Evolutionary conservation across 1,284 basidiomycete species (phyloP).

Genomic region (Trichosporon sp.): DNA sequence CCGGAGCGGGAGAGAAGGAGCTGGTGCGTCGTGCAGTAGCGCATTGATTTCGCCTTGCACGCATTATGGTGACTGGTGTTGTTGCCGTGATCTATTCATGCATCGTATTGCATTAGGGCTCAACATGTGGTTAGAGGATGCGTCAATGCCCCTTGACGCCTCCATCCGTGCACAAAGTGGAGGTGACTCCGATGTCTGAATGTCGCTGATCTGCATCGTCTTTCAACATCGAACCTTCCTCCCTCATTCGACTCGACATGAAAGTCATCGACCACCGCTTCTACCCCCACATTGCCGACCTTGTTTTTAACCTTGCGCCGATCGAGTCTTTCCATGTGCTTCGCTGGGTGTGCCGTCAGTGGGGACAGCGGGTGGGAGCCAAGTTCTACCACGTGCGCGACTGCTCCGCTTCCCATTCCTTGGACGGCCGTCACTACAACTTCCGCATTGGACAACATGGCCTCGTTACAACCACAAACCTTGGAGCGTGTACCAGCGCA

Average conservation of each 20-base stretch:
- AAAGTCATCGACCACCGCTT: slow-evolving; percentile 19
- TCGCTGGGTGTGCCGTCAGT: background rate
- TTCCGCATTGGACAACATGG: no score
- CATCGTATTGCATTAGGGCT: no score
- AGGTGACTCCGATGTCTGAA: no score
- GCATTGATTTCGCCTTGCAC: no score
- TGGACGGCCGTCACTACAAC: no score
- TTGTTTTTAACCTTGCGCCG: slow-evolving; percentile 8
- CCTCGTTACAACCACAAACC: no score
- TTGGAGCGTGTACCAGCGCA: background rate
- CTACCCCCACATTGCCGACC: slow-evolving; percentile 25
- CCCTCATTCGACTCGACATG: background rate
- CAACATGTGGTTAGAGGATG: no score
- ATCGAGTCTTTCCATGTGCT: background rate
- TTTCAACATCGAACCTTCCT: background rate
- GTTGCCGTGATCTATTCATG: no score
- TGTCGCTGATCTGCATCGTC: no score
- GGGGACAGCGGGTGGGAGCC: background rate
- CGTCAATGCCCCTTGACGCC: no score
- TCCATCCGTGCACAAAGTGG: no score
- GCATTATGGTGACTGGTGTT: no score
- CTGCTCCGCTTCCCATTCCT: background rate
- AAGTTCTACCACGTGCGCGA: background rate
- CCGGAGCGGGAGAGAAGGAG: background rate
- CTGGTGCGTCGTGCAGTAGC: background rate